These are phyloP conservation scores for Nidularia pulvinata DNA, from an alignment of 768 basidiomycete species.

Conservation along the genomic window DNA sequence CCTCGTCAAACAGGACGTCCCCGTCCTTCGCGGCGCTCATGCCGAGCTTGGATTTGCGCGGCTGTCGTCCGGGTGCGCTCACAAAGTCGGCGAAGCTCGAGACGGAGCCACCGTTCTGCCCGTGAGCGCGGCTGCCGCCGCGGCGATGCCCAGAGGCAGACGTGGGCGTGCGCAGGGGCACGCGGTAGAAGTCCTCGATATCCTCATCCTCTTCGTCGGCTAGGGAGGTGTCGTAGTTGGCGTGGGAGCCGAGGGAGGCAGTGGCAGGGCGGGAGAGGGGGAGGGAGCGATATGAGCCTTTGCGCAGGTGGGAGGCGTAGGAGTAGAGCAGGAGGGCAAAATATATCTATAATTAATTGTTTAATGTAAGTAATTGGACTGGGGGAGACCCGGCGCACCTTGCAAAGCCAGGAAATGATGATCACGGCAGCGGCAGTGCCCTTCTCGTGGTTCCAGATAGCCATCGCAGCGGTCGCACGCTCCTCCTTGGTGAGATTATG, in stretches of 20 bases:
- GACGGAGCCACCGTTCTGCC: conserved; percentile 27
- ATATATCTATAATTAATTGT: conserved; percentile 66
- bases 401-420: conserved; percentile 81
- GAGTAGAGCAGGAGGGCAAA: conserved; percentile 91
- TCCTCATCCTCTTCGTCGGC: conserved; percentile 62
- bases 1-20: conserved; percentile 67
- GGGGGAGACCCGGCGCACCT: conserved; percentile 50
- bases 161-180: conserved; percentile 51
- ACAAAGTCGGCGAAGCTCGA: conserved; percentile 68
- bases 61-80: conserved; percentile 43
- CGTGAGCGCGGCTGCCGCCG: conserved; percentile 11
- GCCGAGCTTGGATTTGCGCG: conserved; percentile 21
- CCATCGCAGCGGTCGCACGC: conserved; percentile 70
- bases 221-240: conserved; percentile 35
- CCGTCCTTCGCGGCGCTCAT: conserved; percentile 32
- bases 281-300: conserved; percentile 86
- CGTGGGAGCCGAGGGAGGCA: conserved; percentile 23
- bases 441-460: conserved; percentile 91
- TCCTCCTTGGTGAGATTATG: conserved; percentile 64
- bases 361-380: not conserved
- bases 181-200: conserved; percentile 66
- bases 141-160: conserved; percentile 31
- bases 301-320: conserved; percentile 89
- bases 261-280: conserved; percentile 50
- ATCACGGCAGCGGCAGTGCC: conserved; percentile 78